Evolutionary conservation across 1,139 yeast species (phyloP), one percentile per base, ranked within the genome.

Genomic region (Taphrina deformans): DNA sequence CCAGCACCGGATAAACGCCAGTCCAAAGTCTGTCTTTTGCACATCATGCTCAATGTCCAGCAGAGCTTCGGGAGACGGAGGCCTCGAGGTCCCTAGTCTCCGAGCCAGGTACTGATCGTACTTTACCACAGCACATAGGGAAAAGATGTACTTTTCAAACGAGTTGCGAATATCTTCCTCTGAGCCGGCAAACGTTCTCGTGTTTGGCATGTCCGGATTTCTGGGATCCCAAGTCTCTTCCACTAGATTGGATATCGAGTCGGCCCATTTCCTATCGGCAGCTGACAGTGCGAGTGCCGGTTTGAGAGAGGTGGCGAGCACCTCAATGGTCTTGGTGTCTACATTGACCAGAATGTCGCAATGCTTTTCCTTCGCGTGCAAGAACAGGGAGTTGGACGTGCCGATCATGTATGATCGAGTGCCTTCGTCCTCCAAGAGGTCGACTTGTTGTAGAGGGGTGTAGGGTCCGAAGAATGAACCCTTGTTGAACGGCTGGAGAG

Each of bases 401-500:
- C 99, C 99, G 65, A 90, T 83, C 76, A 90, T 79, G 70, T 85
- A 93, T 73, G 85, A 86, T 65, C 81, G 79, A 0, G 92, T 82
- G 53, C 80, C 83, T 0, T 80, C 78, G 35, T 82, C 80, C 44
- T 80, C 80, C 65, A 93, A 79, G 70, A 89, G 92, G 65, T 87
- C 88, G 66, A 93, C 78, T 73, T 92, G 98, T 75, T 92, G 99
- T 62, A 93, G 78, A 0, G 99, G 96, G 24, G 92, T 82, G 75
- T 92, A 93, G 0, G 99, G 98, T 70, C 89, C 88, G 81, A 96
- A 92, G 69, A 92, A 82, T 2, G 96, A 90, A 45, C 96, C 96
- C 71, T 85, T 83, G 10, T 91, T 90, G 76, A 93, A 93, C 0
- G 91, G 76, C 71, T 88, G 93, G 62, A 93, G 78, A 0, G 99